Evolutionary conservation across 495 filamentous ascomycete genomes (phyloP), one percentile per base, ranked within the genome.

Genomic region (Trichoderma erinaceum): DNA sequence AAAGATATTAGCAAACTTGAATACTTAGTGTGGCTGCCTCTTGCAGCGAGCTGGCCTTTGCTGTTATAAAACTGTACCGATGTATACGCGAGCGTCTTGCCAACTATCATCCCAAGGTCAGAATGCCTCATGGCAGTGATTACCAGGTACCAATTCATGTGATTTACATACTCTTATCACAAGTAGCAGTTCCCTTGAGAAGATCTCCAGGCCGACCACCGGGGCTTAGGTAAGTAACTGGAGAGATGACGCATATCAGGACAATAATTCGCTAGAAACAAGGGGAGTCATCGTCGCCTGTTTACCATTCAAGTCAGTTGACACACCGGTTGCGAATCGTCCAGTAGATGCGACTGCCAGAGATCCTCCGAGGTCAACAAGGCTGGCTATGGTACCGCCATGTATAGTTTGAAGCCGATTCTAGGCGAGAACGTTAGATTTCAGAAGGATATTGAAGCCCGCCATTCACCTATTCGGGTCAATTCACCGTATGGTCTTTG

Each of bases 11-110:
- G 52, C 18, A 13, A 18, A 38, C 80, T 87, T 75, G 74, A 10
- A 10, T 38, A 96, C 92, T 99, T 99, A 11, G 95, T 98, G 80
- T 99, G 95, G 71, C 94, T 97, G 27, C 95, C 95, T 69, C 93
- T 80, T 3, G 95, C 95, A 46, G 93, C 85, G 29, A 97, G 71
- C 41, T 97, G 85, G 13, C 90, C 88, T 69, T 90, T 86, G n/a
- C 74, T 73, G 71, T 97, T 93, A 35, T 76, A 82, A 76, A 99
- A 98, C 15, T 81, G 83, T 69, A 97, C 89, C 3, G 82, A 88
- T 1, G 95, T 99, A 72, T 87, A 99, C 16, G 95, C 95, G 25
- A 99, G 81, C 0, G 90, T 96, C 78, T 95, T 97, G 56, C 95
- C 95, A 71, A 97, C 92, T 97, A 72, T 44, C n/a, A 23, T 16